A percentile compares a stretch with the other conserved stretches of the same genome.
These are phyloP conservation scores for Borealophlyctis nickersoniae DNA, from an alignment of 192 early-diverging fungal species.

Conservation along the genomic window DNA sequence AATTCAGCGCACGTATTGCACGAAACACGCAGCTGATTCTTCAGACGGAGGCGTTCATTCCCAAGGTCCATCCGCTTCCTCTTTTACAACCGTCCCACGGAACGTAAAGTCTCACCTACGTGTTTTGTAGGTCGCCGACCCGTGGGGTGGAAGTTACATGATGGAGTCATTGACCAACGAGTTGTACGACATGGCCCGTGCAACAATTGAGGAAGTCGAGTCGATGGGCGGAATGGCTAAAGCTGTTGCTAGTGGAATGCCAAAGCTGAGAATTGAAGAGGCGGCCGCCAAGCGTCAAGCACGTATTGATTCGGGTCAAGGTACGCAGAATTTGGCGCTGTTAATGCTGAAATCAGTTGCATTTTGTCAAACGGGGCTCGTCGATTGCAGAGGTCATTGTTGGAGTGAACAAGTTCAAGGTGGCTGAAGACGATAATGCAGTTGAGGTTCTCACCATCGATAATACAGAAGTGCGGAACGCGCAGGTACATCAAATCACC, in stretches of 20 bases:
- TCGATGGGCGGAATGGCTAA: conserved; percentile 87
- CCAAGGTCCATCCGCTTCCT: conserved; percentile 45
- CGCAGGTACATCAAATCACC: conserved; percentile 42
- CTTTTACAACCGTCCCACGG: conserved; percentile 12
- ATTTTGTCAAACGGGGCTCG: too few species aligned
- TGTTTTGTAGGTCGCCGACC: conserved; percentile 67
- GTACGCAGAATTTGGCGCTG: conserved; percentile 27
- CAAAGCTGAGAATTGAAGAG: conserved; percentile 85
- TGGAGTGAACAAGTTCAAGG: conserved; percentile 83
- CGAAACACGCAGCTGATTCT: conserved; percentile 88
- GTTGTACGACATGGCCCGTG: conserved; percentile 65
- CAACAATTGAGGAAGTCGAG: conserved; percentile 78
- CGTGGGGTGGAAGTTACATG: conserved; percentile 91
- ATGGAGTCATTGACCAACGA: conserved; percentile 88
- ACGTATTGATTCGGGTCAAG: conserved; percentile 82
- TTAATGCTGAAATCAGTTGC: too few species aligned
- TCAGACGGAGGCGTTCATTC: conserved; percentile 83
- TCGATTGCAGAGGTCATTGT: conserved; percentile 84
- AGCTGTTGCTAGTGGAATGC: conserved; percentile 84
- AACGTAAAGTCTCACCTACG: not conserved
- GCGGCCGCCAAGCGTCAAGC: conserved; percentile 84
- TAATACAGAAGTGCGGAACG: conserved; percentile 68
- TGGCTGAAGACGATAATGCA: conserved; percentile 51
- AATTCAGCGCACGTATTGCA: conserved; percentile 81
- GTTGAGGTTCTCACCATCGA: conserved; percentile 80